Evolutionary conservation across 73 alveolate genomes (phyloP).

Genomic region (Paramecium biaurelia): DNA sequence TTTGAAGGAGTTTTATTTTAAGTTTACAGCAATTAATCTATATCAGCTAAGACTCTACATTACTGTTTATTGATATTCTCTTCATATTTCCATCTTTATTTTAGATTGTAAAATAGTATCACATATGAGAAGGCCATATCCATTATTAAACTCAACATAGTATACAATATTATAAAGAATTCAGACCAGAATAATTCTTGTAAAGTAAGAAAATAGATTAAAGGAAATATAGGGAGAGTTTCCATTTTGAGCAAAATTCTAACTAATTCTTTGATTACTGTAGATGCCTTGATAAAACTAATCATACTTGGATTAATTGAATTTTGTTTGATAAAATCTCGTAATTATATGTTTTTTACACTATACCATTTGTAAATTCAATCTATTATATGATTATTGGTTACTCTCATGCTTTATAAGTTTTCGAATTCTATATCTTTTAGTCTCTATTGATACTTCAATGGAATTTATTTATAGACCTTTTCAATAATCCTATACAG

Average conservation of each 20-base stretch:
- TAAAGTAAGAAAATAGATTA: not conserved
- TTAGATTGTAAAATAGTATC: not conserved
- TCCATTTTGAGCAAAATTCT: conserved; percentile 4
- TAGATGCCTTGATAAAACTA: not conserved
- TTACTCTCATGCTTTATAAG: not conserved
- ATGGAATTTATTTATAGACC: not conserved
- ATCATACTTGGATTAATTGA: not conserved
- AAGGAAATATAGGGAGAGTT: not conserved
- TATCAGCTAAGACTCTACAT: not conserved
- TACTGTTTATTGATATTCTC: not conserved
- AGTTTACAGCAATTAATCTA: not conserved
- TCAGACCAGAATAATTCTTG: not conserved
- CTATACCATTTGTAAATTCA: not conserved
- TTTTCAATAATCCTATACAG: conserved; percentile 8
- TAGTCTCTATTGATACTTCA: not conserved
- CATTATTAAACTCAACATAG: not conserved
- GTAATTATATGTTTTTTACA: not conserved
- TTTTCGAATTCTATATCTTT: conserved; percentile 6
- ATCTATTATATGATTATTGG: not conserved
- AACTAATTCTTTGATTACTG: conserved; percentile 10
- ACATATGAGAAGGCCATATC: not conserved
- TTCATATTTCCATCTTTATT: not conserved
- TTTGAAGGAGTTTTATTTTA: not conserved
- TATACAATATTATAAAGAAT: not conserved
- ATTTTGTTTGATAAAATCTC: not conserved